Evolutionary conservation across 2,329 filamentous ascomycete species (phyloP).

Genomic region (Paecilomyces formosus): DNA sequence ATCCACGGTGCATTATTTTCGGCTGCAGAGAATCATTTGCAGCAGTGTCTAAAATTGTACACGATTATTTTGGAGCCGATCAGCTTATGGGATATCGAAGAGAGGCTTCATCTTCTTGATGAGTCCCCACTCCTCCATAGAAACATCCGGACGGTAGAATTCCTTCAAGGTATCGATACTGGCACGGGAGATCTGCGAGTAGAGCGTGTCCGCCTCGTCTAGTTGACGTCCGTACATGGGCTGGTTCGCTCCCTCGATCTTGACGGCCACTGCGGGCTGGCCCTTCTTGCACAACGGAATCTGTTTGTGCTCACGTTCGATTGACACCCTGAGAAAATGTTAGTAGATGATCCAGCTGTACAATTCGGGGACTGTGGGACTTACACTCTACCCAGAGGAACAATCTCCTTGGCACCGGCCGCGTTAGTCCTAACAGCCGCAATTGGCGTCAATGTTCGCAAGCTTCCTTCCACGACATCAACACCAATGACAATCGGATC

Average conservation of each 20-base stretch:
- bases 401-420: slow-evolving; percentile 71
- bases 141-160: slow-evolving; percentile 81
- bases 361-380: slow-evolving; percentile 30
- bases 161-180: slow-evolving; percentile 96
- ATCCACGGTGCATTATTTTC: background rate
- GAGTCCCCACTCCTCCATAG: slow-evolving; percentile 87
- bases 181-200: slow-evolving; percentile 76
- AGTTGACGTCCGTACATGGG: slow-evolving; percentile 91
- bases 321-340: slow-evolving; percentile 61
- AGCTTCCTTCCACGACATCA: slow-evolving; percentile 84
- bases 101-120: slow-evolving; percentile 92
- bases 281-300: slow-evolving; percentile 89
- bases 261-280: slow-evolving; percentile 93
- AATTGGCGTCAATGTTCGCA: slow-evolving; percentile 83
- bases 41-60: background rate
- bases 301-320: slow-evolving; percentile 96
- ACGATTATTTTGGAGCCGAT: background rate
- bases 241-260: slow-evolving; percentile 91
- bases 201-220: slow-evolving; percentile 82
- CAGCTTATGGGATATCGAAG: slow-evolving; percentile 70
- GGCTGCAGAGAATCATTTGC: background rate
- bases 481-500: slow-evolving; percentile 91
- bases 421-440: slow-evolving; percentile 77
- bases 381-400: slow-evolving; percentile 87
- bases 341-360: slow-evolving; percentile 10